Evolutionary conservation across 345 rosid species (phyloP).

Genomic region (Cochlearia excelsa): DNA sequence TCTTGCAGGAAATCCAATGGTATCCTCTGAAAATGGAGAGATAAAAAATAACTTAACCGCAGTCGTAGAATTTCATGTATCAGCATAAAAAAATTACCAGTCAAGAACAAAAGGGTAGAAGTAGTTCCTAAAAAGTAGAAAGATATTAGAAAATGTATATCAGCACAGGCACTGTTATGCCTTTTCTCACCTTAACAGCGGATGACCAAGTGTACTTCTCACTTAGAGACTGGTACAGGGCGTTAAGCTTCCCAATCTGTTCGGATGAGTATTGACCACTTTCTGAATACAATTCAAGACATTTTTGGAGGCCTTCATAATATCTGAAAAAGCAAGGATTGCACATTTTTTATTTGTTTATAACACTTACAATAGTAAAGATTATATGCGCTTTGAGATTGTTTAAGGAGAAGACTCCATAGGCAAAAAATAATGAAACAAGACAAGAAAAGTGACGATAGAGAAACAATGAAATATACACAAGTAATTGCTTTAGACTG

Average conservation of each 20-base stretch:
- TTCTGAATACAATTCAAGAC: slow-evolving; percentile 61
- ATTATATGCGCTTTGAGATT: slow-evolving; percentile 18
- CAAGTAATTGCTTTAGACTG: no score
- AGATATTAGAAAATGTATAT: slow-evolving; percentile 31
- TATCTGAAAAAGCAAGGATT: slow-evolving; percentile 53
- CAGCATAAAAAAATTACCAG: slow-evolving; percentile 7
- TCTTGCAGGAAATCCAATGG: slow-evolving; percentile 96
- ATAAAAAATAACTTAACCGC: slow-evolving; percentile 13
- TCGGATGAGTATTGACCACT: slow-evolving; percentile 61
- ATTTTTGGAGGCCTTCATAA: slow-evolving; percentile 87
- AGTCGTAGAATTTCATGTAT: background rate
- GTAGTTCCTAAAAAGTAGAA: background rate
- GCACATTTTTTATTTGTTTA: slow-evolving; percentile 24
- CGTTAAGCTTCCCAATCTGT: slow-evolving; percentile 69
- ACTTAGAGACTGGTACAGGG: slow-evolving; percentile 70
- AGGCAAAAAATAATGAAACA: background rate
- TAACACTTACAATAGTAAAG: background rate
- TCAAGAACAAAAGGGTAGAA: slow-evolving; percentile 3
- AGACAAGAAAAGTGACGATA: background rate
- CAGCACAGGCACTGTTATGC: slow-evolving; percentile 56
- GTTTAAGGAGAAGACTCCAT: background rate
- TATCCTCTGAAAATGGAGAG: slow-evolving; percentile 60
- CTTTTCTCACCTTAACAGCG: slow-evolving; percentile 79
- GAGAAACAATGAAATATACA: background rate
- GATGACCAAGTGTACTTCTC: slow-evolving; percentile 79